A percentile compares a stretch with the other conserved stretches of the same genome.
phyloP scores from a whole-genome alignment of 1,139 yeast genomes.

The Candida freyschussii region DNA sequence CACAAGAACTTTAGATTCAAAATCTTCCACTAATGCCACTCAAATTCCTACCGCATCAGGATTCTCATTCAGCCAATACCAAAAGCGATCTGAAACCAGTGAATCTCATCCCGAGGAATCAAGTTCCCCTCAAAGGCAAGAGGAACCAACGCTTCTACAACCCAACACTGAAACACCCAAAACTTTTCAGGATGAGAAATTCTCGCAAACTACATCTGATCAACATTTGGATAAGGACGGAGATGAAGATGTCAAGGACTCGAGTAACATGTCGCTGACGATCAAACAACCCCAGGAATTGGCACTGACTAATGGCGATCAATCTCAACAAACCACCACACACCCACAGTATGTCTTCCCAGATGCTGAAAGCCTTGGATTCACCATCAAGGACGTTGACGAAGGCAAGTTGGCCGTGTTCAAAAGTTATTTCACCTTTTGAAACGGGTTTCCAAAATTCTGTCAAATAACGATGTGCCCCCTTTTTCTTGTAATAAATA shows the following conservation, averaged over 20 bases:
- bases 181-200: background rate
- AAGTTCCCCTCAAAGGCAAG: no score
- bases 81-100: no score
- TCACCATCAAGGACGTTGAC: slow-evolving; percentile 17
- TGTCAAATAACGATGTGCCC: background rate
- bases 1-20: slow-evolving; percentile 2
- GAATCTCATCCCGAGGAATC: no score
- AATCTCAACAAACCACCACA: slow-evolving; percentile 2
- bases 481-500: background rate
- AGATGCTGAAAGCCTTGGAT: slow-evolving; percentile 14
- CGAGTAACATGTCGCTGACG: slow-evolving; percentile 5
- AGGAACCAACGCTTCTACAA: no score
- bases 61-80: no score
- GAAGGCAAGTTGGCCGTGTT: slow-evolving; percentile 17
- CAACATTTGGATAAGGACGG: slow-evolving; percentile 2
- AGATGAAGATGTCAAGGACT: slow-evolving; percentile 3
- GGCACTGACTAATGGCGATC: background rate
- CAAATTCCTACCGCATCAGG: no score
- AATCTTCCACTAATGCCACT: background rate
- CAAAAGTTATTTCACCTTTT: slow-evolving; percentile 19
- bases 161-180: no score
- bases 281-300: slow-evolving; percentile 3
- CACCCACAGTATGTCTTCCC: slow-evolving; percentile 20
- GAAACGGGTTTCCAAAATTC: slow-evolving; percentile 6
- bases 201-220: background rate